Percentiles rank a stretch among this genome's conserved stretches.
Conservation (phyloP, 2,329 filamentous ascomycete species). For the Alternaria alternata region DNA sequence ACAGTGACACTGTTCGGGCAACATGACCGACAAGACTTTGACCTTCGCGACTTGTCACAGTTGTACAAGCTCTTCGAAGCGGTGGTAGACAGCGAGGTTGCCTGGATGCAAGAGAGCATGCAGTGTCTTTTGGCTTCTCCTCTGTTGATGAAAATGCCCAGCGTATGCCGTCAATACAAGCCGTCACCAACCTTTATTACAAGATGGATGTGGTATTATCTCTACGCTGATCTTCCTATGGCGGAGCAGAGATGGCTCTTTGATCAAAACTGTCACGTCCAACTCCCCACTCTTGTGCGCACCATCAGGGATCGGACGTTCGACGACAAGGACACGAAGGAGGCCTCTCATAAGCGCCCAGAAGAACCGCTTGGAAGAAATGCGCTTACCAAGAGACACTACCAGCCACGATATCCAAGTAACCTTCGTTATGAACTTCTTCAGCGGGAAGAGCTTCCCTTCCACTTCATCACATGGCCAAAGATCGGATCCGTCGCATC, state of each 20-base stretch:
- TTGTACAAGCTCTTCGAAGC: conserved; percentile 1
- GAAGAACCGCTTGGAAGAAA: not conserved
- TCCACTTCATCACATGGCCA: not conserved
- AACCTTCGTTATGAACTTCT: not conserved
- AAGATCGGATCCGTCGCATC: not conserved
- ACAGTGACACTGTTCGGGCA: not conserved
- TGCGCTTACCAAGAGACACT: not conserved
- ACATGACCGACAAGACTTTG: not conserved
- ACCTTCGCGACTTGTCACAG: not conserved
- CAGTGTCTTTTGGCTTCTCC: not conserved
- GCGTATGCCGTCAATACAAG: not conserved
- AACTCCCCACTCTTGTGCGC: not conserved
- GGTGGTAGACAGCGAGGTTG: not conserved
- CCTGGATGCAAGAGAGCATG: not conserved
- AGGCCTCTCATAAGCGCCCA: not conserved
- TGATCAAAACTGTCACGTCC: not conserved
- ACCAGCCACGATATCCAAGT: not conserved
- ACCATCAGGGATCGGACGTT: not conserved
- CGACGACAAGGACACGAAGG: not conserved
- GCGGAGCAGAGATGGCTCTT: not conserved
- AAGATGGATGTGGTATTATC: not conserved
- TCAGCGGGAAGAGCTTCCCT: not conserved
- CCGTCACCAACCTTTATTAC: not conserved
- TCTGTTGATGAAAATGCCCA: not conserved
- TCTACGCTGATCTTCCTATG: not conserved